These are phyloP conservation scores for Aureobasidium sp. DNA, from an alignment of 2,329 filamentous ascomycete genomes.

Conservation along the genomic window DNA sequence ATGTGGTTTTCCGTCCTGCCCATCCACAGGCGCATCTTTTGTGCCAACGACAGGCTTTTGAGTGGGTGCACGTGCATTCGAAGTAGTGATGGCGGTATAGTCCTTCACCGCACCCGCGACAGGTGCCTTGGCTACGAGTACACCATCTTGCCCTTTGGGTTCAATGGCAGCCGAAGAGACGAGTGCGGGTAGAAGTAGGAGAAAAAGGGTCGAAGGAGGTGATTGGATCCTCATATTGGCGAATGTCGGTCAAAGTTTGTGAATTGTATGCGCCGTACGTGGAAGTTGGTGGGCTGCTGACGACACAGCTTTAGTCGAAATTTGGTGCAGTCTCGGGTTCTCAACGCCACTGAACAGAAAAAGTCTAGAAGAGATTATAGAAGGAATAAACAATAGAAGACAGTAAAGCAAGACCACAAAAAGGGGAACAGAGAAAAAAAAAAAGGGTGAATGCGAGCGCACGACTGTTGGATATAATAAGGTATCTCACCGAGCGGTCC, in stretches of 20 bases:
- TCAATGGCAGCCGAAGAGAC: conserved; percentile 38
- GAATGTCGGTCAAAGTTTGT: not conserved
- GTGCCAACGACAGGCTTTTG: conserved; percentile 41
- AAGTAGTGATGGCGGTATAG: conserved; percentile 20
- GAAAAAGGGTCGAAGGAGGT: conserved; percentile 45
- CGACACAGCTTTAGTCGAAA: conserved; percentile 3
- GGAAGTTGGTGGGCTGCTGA: conserved; percentile 11
- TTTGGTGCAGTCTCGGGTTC: conserved; percentile 6
- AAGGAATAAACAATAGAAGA: not conserved
- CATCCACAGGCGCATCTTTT: conserved; percentile 84
- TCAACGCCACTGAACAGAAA: conserved; percentile 22
- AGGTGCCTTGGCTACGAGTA: conserved; percentile 23
- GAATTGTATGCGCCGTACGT: not conserved
- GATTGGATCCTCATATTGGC: conserved; percentile 50
- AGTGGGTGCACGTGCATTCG: conserved; percentile 8
- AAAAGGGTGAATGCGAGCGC: conserved; percentile 3
- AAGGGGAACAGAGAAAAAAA: not conserved
- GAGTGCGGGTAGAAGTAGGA: conserved; percentile 54
- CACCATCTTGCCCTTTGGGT: conserved; percentile 9
- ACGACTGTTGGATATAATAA: conserved; percentile 9
- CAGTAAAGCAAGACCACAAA: conserved; percentile 1
- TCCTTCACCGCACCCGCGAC: conserved; percentile 26
- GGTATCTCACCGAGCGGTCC: conserved; percentile 1
- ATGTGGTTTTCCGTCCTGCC: conserved; percentile 88
- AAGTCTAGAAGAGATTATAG: not conserved